A percentile compares a stretch with the other conserved stretches of the same genome.
Evolutionary conservation across 371 early-diverging fungal species (phyloP).

Genomic region (Syncephalastrum sp.): DNA sequence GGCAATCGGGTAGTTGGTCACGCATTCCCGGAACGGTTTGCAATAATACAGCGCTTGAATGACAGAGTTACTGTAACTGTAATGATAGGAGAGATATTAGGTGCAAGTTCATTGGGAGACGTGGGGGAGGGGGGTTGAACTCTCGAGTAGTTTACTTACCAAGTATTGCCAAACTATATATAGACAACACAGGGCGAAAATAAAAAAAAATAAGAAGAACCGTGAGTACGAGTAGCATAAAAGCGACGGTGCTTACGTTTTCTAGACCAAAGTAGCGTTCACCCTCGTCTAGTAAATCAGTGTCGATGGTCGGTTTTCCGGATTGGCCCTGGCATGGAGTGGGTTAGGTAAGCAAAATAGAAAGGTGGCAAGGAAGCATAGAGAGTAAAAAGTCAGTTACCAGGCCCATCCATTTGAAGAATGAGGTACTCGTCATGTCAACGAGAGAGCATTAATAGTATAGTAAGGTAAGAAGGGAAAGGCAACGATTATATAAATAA

Average conservation of each 20-base stretch:
- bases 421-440: constrained; percentile 61
- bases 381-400: constrained; percentile 29
- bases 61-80: constrained; percentile 94
- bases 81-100: constrained; percentile 1
- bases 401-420: constrained; percentile 88
- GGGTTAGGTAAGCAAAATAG: constrained; percentile 12
- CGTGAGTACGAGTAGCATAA: neutral
- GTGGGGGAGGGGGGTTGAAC: too few relatives aligned
- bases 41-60: constrained; percentile 96
- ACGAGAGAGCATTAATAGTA: constrained; percentile 10
- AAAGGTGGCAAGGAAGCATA: constrained; percentile 13
- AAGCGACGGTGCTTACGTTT: constrained; percentile 65
- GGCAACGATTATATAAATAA: too few relatives aligned
- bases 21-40: constrained; percentile 92
- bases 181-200: neutral
- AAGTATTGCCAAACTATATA: constrained; percentile 87
- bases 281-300: constrained; percentile 43
- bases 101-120: neutral
- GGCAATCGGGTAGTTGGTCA: constrained; percentile 64
- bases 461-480: too few relatives aligned
- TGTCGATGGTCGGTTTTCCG: constrained; percentile 37
- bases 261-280: constrained; percentile 87
- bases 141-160: constrained; percentile 46
- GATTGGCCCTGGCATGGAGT: constrained; percentile 35
- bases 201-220: neutral